Conservation (phyloP, 2,329 filamentous ascomycete genomes). For the Orbilia brochopaga region DNA sequence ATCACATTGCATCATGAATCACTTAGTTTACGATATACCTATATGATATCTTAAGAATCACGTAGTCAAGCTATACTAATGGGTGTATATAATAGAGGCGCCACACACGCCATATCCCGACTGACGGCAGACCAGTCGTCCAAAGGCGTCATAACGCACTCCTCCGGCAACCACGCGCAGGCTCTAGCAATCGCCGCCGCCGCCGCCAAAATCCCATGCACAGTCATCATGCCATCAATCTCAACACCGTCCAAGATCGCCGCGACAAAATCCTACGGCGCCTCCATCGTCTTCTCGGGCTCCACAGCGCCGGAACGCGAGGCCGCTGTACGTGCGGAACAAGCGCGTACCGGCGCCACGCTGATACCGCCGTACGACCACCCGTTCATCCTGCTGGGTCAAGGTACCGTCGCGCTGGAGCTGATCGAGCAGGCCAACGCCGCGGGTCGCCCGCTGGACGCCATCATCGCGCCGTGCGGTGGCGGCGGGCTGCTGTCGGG, state of each 20-base stretch:
- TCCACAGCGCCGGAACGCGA: conserved; percentile 81
- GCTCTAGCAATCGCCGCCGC: conserved; percentile 78
- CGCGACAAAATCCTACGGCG: conserved; percentile 78
- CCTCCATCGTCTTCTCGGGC: conserved; percentile 79
- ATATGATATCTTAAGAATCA: too few relatives aligned
- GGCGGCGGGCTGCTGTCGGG: conserved; percentile 88
- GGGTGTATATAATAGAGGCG: conserved; percentile 19
- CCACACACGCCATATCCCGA: conserved; percentile 28
- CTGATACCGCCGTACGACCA: conserved; percentile 92
- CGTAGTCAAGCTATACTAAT: background rate
- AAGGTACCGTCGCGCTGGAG: conserved; percentile 88
- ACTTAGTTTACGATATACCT: background rate
- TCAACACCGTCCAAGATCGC: conserved; percentile 84
- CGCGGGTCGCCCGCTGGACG: conserved; percentile 63
- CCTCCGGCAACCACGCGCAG: conserved; percentile 87
- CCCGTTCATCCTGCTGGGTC: conserved; percentile 86
- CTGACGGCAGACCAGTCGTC: conserved; percentile 6
- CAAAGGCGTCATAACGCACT: conserved; percentile 49
- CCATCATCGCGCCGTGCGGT: conserved; percentile 81
- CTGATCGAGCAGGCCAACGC: conserved; percentile 75
- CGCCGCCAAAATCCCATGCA: conserved; percentile 70
- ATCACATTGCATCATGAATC: too few relatives aligned
- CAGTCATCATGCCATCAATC: conserved; percentile 92
- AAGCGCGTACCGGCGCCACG: conserved; percentile 73
- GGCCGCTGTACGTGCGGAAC: conserved; percentile 69